These are phyloP conservation scores for Grosmannia penicillata DNA, from an alignment of 2,329 filamentous ascomycete species.

Conservation along the genomic window DNA sequence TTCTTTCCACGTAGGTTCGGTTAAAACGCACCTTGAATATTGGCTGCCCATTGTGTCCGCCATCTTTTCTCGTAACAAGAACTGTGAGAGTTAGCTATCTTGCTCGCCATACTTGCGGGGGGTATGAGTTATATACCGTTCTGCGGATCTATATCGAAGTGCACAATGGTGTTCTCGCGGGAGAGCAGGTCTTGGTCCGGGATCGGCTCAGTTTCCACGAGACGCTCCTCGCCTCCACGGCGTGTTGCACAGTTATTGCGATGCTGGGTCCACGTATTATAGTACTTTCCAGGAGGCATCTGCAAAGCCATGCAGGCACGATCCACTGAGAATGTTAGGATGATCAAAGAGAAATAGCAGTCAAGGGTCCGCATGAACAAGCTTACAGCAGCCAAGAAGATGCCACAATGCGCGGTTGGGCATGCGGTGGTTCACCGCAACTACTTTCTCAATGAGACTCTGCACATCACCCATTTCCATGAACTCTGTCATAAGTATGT, in stretches of 20 bases:
- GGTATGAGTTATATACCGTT: constrained; percentile 5
- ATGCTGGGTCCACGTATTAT: neutral
- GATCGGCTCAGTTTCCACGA: too few relatives aligned
- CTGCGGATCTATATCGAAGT: constrained; percentile 7
- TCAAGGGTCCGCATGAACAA: neutral
- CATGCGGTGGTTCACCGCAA: neutral
- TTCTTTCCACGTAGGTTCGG: neutral
- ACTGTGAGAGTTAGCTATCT: too few relatives aligned
- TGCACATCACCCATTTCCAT: constrained; percentile 1
- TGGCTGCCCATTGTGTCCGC: constrained; percentile 1
- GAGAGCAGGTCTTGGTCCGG: neutral
- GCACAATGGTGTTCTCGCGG: neutral
- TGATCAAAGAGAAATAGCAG: neutral
- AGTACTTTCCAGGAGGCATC: neutral
- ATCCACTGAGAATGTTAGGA: neutral
- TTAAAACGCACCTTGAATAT: constrained; percentile 3
- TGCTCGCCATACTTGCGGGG: too few relatives aligned
- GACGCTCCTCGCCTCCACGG: too few relatives aligned
- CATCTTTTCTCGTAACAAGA: neutral
- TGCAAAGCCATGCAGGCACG: constrained; percentile 2
- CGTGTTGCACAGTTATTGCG: too few relatives aligned
- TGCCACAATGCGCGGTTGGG: constrained; percentile 3
- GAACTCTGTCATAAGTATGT: constrained; percentile 1
- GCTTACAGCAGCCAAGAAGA: constrained; percentile 3
- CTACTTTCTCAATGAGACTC: neutral